Conservation (phyloP, 805 yeast species). For the Isabelozyma rhagii region DNA sequence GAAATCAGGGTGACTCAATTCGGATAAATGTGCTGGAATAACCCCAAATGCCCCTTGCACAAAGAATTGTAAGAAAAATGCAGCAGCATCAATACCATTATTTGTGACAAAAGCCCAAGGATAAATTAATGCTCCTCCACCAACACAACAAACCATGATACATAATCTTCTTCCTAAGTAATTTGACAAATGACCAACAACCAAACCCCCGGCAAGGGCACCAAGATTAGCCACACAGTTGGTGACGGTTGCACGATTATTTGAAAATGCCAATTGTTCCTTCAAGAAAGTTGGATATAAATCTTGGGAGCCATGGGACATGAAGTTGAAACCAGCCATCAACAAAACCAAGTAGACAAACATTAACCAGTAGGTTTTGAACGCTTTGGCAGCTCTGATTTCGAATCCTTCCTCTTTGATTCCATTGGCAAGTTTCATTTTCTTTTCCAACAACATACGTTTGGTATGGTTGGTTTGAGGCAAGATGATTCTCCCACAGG, state of each 20-base stretch:
- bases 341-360: constrained; percentile 32
- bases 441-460: constrained; percentile 7
- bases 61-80: constrained; percentile 60
- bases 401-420: constrained; percentile 5
- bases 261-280: constrained; percentile 46
- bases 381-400: constrained; percentile 8
- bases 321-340: constrained; percentile 69
- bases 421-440: constrained; percentile 6
- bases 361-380: constrained; percentile 27
- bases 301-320: constrained; percentile 75
- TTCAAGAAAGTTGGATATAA: constrained; percentile 62
- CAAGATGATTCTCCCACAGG: constrained; percentile 52
- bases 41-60: constrained; percentile 79
- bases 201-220: constrained; percentile 62
- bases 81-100: constrained; percentile 53
- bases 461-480: constrained; percentile 60
- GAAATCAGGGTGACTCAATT: constrained; percentile 50
- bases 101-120: constrained; percentile 51
- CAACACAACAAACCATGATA: constrained; percentile 45
- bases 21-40: constrained; percentile 62
- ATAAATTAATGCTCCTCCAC: constrained; percentile 60
- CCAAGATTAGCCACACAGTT: constrained; percentile 65
- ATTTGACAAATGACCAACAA: constrained; percentile 57
- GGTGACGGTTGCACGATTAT: constrained; percentile 53
- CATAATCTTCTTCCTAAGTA: constrained; percentile 60